Conservation (phyloP, 75 land plant genomes). For the Larix kaempferi region DNA sequence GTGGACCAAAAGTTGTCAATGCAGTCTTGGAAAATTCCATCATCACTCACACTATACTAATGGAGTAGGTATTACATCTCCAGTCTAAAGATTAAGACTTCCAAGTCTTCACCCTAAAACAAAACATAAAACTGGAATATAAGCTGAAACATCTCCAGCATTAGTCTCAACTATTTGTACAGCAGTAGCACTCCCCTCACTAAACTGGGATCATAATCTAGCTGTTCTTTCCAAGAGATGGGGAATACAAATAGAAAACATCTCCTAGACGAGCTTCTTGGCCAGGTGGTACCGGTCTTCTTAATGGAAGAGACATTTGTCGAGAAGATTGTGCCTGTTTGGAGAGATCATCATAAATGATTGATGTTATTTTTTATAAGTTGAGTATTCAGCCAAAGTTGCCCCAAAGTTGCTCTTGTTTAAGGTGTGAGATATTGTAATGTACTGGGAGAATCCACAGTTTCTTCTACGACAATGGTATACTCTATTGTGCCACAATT, state of each 20-base stretch:
- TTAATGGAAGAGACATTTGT: constrained; percentile 1
- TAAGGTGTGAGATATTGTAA: neutral
- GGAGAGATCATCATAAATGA: neutral
- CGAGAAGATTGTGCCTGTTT: neutral
- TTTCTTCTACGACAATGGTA: neutral
- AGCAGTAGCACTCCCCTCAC: too few relatives aligned
- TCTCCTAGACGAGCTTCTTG: neutral
- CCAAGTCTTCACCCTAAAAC: too few relatives aligned
- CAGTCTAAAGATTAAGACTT: too few relatives aligned
- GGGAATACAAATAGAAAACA: neutral
- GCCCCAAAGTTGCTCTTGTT: neutral
- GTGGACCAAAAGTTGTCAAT: too few relatives aligned
- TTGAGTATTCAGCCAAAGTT: neutral
- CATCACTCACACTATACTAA: too few relatives aligned
- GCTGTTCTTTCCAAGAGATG: too few relatives aligned
- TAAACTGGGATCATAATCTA: too few relatives aligned
- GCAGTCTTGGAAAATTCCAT: too few relatives aligned
- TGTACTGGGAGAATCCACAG: neutral
- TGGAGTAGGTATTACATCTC: too few relatives aligned
- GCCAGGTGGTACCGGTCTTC: neutral
- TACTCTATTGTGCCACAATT: neutral
- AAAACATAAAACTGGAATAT: too few relatives aligned
- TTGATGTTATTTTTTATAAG: neutral
- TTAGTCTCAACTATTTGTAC: too few relatives aligned
- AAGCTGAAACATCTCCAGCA: too few relatives aligned